These are phyloP conservation scores for Phyllosticta capitalensis DNA, from an alignment of 2,329 filamentous ascomycete species.

Conservation along the genomic window DNA sequence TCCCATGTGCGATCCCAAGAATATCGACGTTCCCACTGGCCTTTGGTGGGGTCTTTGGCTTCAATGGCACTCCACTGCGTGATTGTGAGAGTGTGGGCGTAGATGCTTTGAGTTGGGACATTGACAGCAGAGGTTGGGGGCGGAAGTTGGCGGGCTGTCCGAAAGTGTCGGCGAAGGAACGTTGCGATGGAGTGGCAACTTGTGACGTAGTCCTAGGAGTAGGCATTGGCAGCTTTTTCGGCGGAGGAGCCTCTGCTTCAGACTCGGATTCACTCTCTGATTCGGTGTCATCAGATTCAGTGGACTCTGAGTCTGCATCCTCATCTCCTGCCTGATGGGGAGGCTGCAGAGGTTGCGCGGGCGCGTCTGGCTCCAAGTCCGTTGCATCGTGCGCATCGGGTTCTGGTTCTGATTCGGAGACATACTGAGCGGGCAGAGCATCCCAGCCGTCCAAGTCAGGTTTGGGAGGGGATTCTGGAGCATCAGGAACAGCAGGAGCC, in stretches of 20 bases:
- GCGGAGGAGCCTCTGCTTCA: not conserved
- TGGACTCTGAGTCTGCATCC: not conserved
- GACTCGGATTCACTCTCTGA: not conserved
- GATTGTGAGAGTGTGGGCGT: not conserved
- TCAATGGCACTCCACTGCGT: not conserved
- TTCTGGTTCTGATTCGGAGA: not conserved
- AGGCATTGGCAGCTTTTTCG: not conserved
- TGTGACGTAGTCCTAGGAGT: not conserved
- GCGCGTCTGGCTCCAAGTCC: not conserved
- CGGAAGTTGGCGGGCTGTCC: not conserved
- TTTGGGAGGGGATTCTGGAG: not conserved
- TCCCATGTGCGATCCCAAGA: not conserved
- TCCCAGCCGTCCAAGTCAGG: not conserved
- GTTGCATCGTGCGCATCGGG: not conserved
- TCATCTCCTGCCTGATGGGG: not conserved
- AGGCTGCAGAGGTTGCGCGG: not conserved
- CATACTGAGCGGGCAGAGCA: not conserved
- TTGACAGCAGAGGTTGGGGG: not conserved
- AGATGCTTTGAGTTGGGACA: not conserved
- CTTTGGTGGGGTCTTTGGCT: not conserved
- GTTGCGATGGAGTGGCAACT: not conserved
- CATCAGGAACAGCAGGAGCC: not conserved
- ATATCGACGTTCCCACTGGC: not conserved
- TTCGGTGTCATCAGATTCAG: not conserved
- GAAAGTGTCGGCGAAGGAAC: not conserved